Conservation (phyloP, 768 basidiomycete genomes). For the Termitomyces heimii region DNA sequence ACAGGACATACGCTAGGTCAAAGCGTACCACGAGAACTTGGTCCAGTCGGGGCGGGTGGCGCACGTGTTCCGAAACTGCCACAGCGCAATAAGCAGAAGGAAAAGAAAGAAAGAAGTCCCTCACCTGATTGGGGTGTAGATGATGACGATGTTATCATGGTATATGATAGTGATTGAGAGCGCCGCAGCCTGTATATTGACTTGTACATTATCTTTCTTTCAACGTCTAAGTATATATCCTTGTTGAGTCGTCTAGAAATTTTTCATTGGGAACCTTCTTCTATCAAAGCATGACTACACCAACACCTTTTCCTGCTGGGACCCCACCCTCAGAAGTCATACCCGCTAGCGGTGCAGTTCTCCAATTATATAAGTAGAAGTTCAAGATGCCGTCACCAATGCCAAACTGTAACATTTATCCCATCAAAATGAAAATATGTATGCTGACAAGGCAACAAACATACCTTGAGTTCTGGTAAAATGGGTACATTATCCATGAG, state of each 20-base stretch:
- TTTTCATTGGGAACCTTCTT: neutral
- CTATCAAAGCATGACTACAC: slow-evolving; percentile 86
- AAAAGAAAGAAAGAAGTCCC: slow-evolving; percentile 49
- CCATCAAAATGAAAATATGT: neutral
- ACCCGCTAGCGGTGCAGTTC: slow-evolving; percentile 76
- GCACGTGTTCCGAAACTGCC: slow-evolving; percentile 41
- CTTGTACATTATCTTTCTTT: slow-evolving; percentile 14
- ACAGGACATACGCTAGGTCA: slow-evolving; percentile 46
- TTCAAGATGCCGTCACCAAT: slow-evolving; percentile 87
- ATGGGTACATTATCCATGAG: slow-evolving; percentile 90
- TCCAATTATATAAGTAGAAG: slow-evolving; percentile 95
- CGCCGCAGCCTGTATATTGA: neutral
- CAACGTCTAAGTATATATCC: neutral
- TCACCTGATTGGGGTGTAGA: slow-evolving; percentile 84
- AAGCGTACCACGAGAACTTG: slow-evolving; percentile 29
- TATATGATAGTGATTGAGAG: slow-evolving; percentile 65
- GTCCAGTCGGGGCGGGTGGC: slow-evolving; percentile 50
- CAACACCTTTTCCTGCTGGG: slow-evolving; percentile 74
- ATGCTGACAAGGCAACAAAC: slow-evolving; percentile 7
- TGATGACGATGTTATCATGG: slow-evolving; percentile 77
- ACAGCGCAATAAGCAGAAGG: slow-evolving; percentile 27
- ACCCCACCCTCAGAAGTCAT: slow-evolving; percentile 43
- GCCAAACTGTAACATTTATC: slow-evolving; percentile 62
- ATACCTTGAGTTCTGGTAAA: slow-evolving; percentile 77
- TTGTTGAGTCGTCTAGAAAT: neutral